Evolutionary conservation across 495 filamentous ascomycete genomes (phyloP).

Genomic region (Penicillium chermesinum): DNA sequence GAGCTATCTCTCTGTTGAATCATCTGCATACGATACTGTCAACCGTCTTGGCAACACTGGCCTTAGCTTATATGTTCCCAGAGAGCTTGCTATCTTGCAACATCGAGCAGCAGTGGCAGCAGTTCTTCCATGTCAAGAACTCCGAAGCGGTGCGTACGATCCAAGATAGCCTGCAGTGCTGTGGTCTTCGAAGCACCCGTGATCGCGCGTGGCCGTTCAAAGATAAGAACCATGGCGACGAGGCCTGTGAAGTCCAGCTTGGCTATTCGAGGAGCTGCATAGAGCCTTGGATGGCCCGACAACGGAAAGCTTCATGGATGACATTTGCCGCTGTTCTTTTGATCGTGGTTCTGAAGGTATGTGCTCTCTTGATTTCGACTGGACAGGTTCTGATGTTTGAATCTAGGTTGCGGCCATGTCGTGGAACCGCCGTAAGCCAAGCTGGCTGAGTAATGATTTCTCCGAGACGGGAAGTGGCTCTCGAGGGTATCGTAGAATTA

Average conservation of each 20-base stretch:
- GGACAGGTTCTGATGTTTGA: too few species aligned
- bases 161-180: conserved; percentile 61
- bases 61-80: conserved; percentile 49
- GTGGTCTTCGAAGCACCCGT: conserved; percentile 50
- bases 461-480: neutral
- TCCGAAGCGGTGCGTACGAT: conserved; percentile 49
- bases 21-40: conserved; percentile 43
- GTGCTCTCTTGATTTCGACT: neutral
- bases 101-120: conserved; percentile 50
- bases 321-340: conserved; percentile 23
- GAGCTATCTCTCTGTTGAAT: conserved; percentile 7
- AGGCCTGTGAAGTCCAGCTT: conserved; percentile 25
- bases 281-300: conserved; percentile 21
- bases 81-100: conserved; percentile 42
- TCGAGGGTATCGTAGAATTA: neutral
- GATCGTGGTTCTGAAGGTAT: conserved; percentile 19
- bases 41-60: conserved; percentile 50
- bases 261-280: conserved; percentile 27
- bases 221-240: conserved; percentile 24
- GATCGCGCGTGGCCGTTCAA: conserved; percentile 59
- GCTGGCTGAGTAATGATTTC: neutral
- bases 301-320: conserved; percentile 22
- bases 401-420: neutral
- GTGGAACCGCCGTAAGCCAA: neutral
- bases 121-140: conserved; percentile 45